Base-by-base conservation (phyloP, 805 yeast genomes). In the Ascoidea rubescens region DNA sequence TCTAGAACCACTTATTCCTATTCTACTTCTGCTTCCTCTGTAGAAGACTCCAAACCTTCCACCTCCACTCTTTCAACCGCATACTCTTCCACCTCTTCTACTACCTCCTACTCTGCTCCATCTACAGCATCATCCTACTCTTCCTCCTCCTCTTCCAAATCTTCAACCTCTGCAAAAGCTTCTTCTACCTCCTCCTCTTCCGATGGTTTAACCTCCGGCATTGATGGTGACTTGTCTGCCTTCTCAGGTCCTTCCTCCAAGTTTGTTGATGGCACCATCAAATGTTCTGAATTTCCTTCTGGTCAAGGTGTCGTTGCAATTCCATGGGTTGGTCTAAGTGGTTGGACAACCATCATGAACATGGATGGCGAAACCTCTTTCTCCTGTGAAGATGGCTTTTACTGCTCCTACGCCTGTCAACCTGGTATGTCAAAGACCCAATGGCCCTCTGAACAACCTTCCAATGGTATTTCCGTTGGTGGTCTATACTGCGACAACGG, bases 391-490 rank as follows among this genome's bases (percentile, higher is more conserved):
- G 84, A 80, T 55, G 89, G 85, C 49, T 74, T 71, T 64, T 82
- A 81, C 73, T 82, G 89, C 66, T 82, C 88, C 51, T 82, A 82
- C 64, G 87, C 87, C 51, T 82, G 89, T 67, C 83, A 80, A 64
- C 74, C 87, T 46, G 89, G 89, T 73, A 79, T 79, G 84, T 80
- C 87, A 61, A 82, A 82, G 73, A 82, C 88, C 54, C 89, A 82
- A 69, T 82, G 87, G 87, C 88, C 88, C 45, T 64, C 76, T 46
- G 59, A 65, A 42, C 89, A 82, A 69, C 89, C 89, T 45, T 54
- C 77, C 45, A 76, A 69, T 62, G 89, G 87, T 66, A 78, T 79
- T 55, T 79, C 87, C 47, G 78, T 82, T 52, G 89, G 89, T 68
- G 89, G 89, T 55, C 71, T 83, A 60, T 66, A 66, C 59, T 83